Evolutionary conservation across 2,329 filamentous ascomycete genomes (phyloP).

Genomic region (Sordariomycetes sp.): DNA sequence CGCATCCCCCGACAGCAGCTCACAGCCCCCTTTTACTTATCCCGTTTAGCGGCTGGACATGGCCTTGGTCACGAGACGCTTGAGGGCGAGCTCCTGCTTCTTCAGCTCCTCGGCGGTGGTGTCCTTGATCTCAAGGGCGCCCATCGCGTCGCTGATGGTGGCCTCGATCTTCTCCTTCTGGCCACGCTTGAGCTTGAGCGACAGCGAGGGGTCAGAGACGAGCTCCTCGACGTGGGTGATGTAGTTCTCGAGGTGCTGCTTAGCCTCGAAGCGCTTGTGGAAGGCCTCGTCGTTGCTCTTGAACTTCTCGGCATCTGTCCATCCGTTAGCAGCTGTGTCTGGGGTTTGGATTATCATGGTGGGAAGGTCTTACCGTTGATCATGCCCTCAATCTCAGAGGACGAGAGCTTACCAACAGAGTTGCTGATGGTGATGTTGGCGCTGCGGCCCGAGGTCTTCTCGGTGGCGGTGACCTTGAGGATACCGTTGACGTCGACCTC

Average conservation of each 20-base stretch:
- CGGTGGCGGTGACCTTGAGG: conserved; percentile 96
- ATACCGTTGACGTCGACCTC: conserved; percentile 99
- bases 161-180: conserved; percentile 99
- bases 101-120: conserved; percentile 86
- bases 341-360: background rate
- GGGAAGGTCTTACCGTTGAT: conserved; percentile 50
- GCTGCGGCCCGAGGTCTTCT: conserved; percentile 95
- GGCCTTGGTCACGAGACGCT: conserved; percentile 96
- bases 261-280: conserved; percentile 98
- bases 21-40: conserved; percentile 5
- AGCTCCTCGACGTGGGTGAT: conserved; percentile 98
- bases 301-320: conserved; percentile 83
- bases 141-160: conserved; percentile 94
- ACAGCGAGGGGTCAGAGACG: conserved; percentile 88
- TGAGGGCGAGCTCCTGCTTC: conserved; percentile 98
- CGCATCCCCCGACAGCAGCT: no score
- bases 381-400: conserved; percentile 93
- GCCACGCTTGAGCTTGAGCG: conserved; percentile 94
- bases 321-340: background rate
- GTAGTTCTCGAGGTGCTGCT: conserved; percentile 98
- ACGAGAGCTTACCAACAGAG: conserved; percentile 96
- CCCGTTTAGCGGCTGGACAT: conserved; percentile 73
- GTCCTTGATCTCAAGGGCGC: conserved; percentile 90
- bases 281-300: conserved; percentile 96
- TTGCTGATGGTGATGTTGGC: conserved; percentile 99